phyloP scores from a whole-genome alignment of 2,329 filamentous ascomycete species.

The Trichophyton equinum region DNA sequence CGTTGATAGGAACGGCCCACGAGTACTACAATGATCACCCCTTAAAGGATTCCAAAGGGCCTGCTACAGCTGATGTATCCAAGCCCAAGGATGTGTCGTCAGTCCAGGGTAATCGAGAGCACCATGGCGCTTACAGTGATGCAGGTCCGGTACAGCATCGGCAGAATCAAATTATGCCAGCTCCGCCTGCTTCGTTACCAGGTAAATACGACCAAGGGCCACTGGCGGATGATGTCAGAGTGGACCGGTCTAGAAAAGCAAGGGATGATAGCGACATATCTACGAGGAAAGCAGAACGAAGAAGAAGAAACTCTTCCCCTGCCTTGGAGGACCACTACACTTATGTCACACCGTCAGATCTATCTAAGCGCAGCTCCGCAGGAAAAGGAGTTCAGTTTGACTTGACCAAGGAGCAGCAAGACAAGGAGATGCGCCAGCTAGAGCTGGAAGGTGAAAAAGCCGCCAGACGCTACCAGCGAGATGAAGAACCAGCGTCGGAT shows the following conservation, averaged over 20 bases:
- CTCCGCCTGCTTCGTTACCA: not conserved
- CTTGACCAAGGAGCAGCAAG: slow-evolving; percentile 44
- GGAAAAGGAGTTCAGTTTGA: slow-evolving; percentile 43
- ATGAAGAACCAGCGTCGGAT: slow-evolving; percentile 2
- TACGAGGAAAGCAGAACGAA: slow-evolving; percentile 16
- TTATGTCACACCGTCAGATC: slow-evolving; percentile 14
- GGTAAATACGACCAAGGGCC: not conserved
- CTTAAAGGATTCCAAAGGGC: not conserved
- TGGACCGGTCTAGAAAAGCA: not conserved
- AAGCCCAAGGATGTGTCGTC: not conserved
- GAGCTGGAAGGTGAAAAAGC: slow-evolving; percentile 14
- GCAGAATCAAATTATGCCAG: not conserved
- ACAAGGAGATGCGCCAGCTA: slow-evolving; percentile 32
- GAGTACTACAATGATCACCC: slow-evolving; percentile 1
- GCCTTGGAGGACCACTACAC: slow-evolving; percentile 24
- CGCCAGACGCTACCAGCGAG: slow-evolving; percentile 8
- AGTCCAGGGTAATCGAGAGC: not conserved
- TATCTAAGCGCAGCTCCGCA: slow-evolving; percentile 23
- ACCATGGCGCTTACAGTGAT: not conserved
- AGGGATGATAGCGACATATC: not conserved
- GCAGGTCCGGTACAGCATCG: not conserved
- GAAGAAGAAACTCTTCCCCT: slow-evolving; percentile 38
- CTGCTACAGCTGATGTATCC: not conserved
- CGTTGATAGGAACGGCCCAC: not conserved
- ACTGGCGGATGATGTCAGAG: not conserved